Evolutionary conservation across 768 basidiomycete genomes (phyloP).

Genomic region (Inosperma sp.): DNA sequence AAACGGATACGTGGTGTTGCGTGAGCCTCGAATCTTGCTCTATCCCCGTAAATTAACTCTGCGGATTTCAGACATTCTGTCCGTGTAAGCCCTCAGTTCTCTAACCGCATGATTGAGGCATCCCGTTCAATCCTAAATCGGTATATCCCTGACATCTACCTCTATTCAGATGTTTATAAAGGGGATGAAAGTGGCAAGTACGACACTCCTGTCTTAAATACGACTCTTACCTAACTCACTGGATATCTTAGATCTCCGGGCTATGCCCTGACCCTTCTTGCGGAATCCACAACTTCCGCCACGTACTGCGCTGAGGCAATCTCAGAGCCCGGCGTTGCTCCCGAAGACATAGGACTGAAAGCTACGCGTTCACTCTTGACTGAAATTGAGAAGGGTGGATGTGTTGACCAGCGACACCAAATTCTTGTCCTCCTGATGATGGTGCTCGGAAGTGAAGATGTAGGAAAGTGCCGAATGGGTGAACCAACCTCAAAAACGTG

Average conservation of each 20-base stretch:
- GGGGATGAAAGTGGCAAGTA: constrained; percentile 97
- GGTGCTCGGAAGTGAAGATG: constrained; percentile 97
- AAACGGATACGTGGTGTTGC: constrained; percentile 94
- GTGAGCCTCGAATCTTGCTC: constrained; percentile 44
- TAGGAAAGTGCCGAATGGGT: constrained; percentile 83
- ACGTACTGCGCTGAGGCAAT: constrained; percentile 85
- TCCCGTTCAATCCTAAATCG: constrained; percentile 90
- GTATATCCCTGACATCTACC: constrained; percentile 96
- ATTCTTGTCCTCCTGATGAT: constrained; percentile 81
- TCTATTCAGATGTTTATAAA: constrained; percentile 98
- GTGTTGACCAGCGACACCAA: constrained; percentile 89
- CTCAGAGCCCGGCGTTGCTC: constrained; percentile 76
- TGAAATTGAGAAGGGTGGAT: constrained; percentile 81
- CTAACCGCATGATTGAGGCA: constrained; percentile 95
- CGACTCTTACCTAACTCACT: not conserved
- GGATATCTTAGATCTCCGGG: constrained; percentile 74
- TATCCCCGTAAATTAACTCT: constrained; percentile 4
- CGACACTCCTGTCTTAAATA: constrained; percentile 27
- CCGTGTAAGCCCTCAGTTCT: constrained; percentile 94
- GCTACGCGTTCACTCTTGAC: constrained; percentile 75
- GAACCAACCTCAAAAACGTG: constrained; percentile 79
- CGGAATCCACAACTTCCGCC: constrained; percentile 88
- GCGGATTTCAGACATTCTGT: constrained; percentile 86
- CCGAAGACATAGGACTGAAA: constrained; percentile 86
- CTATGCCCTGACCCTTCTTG: constrained; percentile 84